Evolutionary conservation across 2,329 filamentous ascomycete species (phyloP), one percentile per base, ranked within the genome.

Genomic region (Parafenestella ontariensis): DNA sequence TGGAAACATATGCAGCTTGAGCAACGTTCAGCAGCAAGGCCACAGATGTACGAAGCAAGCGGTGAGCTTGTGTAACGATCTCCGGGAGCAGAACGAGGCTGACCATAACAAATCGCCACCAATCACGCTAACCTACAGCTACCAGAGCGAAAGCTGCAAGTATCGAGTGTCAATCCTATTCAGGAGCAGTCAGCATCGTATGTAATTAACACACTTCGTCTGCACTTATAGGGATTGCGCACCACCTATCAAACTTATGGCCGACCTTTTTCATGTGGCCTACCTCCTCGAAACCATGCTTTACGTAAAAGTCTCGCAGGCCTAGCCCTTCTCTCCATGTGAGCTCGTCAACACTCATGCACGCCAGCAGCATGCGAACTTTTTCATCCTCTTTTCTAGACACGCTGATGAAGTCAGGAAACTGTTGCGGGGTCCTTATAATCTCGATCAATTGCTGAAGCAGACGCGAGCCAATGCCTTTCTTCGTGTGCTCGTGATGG

Each of bases 241-340:
- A 78, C 76, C 72, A 76, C 43, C 64, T 56, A 7, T 70, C 73
- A 49, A 69, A 70, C 54, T 79, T 79, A 47, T 65, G 70, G 3
- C 76, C 77, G 20, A 77, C 71, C 5, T 68, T 68, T 39, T 74
- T 68, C 54, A 79, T 53, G 46, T 75, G 69, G 18, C 76, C 77
- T 2, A 71, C 65, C 51, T 78, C 66, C 23, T 72, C 62, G 60
- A 79, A 79, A 0, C 77, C 76, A 51, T 72, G 69, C 42, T 67
- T 60, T n/a, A 69, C 49, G 52, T 77, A 79, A 71, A 73, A 78
- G 43, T 70, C 69, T 49, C 72, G 63, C 37, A 78, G 51, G 0
- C 61, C 68, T 33, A 77, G 64, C 0, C 73, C 75, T 0, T 67
- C 59, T 7, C 66, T 65, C 50, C 62, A 70, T 4, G 64, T 64